phyloP scores from a whole-genome alignment of 495 filamentous ascomycete species.

The Diplogelasinospora grovesii region DNA sequence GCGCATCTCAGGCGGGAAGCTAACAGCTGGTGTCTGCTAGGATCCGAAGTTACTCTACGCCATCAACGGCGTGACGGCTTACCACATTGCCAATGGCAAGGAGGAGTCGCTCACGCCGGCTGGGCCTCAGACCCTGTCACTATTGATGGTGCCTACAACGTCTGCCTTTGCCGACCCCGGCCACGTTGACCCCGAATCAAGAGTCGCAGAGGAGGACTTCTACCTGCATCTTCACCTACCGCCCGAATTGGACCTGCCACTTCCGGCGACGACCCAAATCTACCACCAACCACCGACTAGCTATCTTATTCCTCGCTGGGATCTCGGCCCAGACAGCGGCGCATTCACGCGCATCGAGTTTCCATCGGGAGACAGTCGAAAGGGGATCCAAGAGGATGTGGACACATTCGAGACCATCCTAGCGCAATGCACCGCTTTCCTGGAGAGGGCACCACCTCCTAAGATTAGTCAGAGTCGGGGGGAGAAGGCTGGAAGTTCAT shows the following conservation, averaged over 20 bases:
- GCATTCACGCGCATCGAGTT: constrained; percentile 91
- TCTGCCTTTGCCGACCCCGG: constrained; percentile 61
- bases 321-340: constrained; percentile 75
- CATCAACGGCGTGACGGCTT: constrained; percentile 76
- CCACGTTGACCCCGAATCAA: constrained; percentile 48
- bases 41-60: constrained; percentile 80
- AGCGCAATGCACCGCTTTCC: constrained; percentile 89
- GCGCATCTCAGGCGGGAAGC: neutral
- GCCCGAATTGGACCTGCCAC: constrained; percentile 84
- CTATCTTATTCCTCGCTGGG: constrained; percentile 92
- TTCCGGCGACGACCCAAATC: constrained; percentile 90
- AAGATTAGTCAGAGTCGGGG: constrained; percentile 18
- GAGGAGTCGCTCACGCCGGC: constrained; percentile 76
- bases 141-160: constrained; percentile 88
- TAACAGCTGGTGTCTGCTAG: constrained; percentile 19
- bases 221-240: constrained; percentile 90
- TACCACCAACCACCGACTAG: constrained; percentile 84
- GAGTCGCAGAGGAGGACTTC: constrained; percentile 77
- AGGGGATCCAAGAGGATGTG: constrained; percentile 79
- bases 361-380: constrained; percentile 59
- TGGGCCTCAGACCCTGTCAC: constrained; percentile 79
- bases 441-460: constrained; percentile 65
- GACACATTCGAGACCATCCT: constrained; percentile 96
- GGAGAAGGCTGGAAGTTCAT: constrained; percentile 16
- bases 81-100: constrained; percentile 80